Percentiles rank a stretch among this genome's conserved stretches.
Evolutionary conservation across 164 flowering plant genomes (phyloP).

Genomic region (Berberis vulgaris): DNA sequence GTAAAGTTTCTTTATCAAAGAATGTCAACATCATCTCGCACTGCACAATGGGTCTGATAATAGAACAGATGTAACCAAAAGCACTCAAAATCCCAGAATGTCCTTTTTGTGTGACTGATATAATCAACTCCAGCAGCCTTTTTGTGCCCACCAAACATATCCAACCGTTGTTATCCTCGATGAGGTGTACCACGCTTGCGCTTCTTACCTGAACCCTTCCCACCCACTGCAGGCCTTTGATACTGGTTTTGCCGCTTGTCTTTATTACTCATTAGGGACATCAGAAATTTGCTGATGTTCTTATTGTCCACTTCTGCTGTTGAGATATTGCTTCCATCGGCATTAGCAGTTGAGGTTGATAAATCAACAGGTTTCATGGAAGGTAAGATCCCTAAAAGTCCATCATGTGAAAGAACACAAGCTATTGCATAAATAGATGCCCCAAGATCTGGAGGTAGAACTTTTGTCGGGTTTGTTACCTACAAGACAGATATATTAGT

Average conservation of each 20-base stretch:
- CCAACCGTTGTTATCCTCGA: no score
- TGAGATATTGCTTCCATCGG: constrained; percentile 22
- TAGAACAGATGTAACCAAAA: no score
- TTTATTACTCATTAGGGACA: constrained; percentile 14
- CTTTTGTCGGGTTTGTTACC: constrained; percentile 50
- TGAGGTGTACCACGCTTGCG: no score
- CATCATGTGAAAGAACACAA: constrained; percentile 63
- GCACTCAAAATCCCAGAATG: no score
- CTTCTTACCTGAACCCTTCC: no score
- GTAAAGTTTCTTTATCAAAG: no score
- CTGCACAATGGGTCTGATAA: no score
- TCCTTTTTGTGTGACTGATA: no score
- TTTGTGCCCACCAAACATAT: no score
- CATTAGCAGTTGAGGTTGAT: constrained; percentile 31
- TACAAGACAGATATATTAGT: constrained; percentile 17
- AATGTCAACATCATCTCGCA: no score
- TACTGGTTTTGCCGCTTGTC: constrained; percentile 5
- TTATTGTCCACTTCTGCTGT: constrained; percentile 6
- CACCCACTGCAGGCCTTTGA: constrained; percentile 3
- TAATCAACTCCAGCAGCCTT: no score
- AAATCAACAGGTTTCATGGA: constrained; percentile 28
- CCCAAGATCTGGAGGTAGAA: constrained; percentile 62
- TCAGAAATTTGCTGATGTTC: constrained; percentile 17
- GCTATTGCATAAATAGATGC: constrained; percentile 65
- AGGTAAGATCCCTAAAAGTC: constrained; percentile 38